phyloP scores from a whole-genome alignment of 1,139 yeast species.

The Candida sp. region DNA sequence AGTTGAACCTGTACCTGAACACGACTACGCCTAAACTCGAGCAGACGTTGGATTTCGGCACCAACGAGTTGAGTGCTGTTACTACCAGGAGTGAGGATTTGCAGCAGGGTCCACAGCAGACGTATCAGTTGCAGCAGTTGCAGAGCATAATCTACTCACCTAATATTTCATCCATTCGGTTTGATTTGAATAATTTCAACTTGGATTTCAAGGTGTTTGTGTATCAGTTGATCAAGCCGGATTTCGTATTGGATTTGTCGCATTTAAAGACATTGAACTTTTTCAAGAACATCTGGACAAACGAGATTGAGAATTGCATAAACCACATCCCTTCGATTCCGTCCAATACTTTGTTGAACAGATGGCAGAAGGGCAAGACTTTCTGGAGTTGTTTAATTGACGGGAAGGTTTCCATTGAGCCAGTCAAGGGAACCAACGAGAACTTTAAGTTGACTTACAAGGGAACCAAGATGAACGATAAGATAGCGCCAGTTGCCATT shows the following conservation, averaged over 20 bases:
- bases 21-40: slow-evolving; percentile 16
- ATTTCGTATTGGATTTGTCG: slow-evolving; percentile 41
- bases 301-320: slow-evolving; percentile 76
- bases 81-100: neutral
- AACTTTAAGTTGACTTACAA: slow-evolving; percentile 48
- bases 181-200: slow-evolving; percentile 53
- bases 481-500: slow-evolving; percentile 67
- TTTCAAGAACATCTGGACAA: slow-evolving; percentile 66
- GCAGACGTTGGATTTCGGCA: slow-evolving; percentile 6
- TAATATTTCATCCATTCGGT: slow-evolving; percentile 56
- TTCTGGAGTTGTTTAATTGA: slow-evolving; percentile 74
- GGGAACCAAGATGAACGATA: slow-evolving; percentile 9
- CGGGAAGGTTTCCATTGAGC: slow-evolving; percentile 87
- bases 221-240: slow-evolving; percentile 35
- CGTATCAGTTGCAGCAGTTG: slow-evolving; percentile 21
- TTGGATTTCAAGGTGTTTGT: slow-evolving; percentile 47
- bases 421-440: slow-evolving; percentile 85
- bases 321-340: slow-evolving; percentile 33
- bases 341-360: slow-evolving; percentile 37
- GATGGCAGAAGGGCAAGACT: slow-evolving; percentile 53
- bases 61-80: neutral
- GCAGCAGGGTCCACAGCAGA: slow-evolving; percentile 8
- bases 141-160: slow-evolving; percentile 52
- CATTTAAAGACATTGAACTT: slow-evolving; percentile 59
- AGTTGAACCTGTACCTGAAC: slow-evolving; percentile 5